A percentile compares a stretch with the other conserved stretches of the same genome.
phyloP scores from a whole-genome alignment of 2,329 filamentous ascomycete genomes.

The Knufia petricola region DNA sequence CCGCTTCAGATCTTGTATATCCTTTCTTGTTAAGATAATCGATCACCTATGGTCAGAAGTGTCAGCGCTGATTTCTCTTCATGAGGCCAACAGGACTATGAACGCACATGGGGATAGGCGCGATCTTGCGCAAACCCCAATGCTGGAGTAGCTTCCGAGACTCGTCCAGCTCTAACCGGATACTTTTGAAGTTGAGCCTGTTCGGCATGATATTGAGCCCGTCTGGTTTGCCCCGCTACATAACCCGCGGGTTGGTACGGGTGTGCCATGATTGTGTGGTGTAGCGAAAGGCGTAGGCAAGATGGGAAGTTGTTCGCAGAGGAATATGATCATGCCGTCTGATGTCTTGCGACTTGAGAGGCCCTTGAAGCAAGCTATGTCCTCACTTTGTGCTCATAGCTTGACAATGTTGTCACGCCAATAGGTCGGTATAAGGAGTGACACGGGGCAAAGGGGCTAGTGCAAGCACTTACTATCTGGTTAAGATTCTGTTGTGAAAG shows the following conservation, averaged over 20 bases:
- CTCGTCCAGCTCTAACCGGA: background rate
- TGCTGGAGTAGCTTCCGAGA: no score
- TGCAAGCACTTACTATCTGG: constrained; percentile 66
- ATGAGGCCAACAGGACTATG: background rate
- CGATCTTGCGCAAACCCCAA: no score
- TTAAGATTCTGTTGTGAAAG: constrained; percentile 87
- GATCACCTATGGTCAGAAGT: constrained; percentile 53
- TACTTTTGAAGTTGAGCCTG: background rate
- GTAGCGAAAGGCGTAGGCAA: background rate
- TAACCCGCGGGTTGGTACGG: background rate
- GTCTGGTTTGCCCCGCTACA: background rate
- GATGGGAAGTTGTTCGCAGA: background rate
- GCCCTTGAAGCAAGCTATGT: no score
- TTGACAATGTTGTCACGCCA: no score
- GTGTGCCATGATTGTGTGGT: background rate
- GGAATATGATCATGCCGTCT: background rate
- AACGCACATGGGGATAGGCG: background rate
- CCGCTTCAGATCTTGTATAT: constrained; percentile 83
- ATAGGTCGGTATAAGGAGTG: no score
- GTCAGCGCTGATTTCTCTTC: background rate
- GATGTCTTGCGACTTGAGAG: background rate
- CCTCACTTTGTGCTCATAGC: background rate
- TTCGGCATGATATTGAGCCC: background rate
- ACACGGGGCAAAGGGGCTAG: no score
- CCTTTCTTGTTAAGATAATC: constrained; percentile 95